Conservation (phyloP, 1,284 basidiomycete species). For the Rhodotorula sp. region DNA sequence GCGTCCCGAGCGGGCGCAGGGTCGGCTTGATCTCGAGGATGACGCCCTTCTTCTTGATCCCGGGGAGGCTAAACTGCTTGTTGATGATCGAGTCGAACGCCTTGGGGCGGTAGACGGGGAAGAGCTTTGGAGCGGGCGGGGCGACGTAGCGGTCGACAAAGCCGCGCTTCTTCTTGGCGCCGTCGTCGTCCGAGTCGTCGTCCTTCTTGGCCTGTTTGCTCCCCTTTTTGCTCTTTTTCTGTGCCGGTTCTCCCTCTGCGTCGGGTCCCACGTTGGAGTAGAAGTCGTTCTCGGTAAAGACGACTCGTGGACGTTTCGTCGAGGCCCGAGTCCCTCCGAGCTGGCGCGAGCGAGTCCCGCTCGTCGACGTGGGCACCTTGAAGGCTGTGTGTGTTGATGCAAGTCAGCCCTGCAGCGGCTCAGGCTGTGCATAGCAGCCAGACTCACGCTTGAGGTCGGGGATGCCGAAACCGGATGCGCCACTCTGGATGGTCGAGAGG, state of each 20-base stretch:
- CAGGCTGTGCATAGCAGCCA: neutral
- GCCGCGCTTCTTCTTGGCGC: constrained; percentile 60
- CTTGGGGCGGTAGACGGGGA: constrained; percentile 80
- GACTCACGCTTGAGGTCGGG: constrained; percentile 34
- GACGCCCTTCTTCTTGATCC: constrained; percentile 76
- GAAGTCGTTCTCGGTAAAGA: constrained; percentile 41
- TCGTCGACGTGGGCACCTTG: constrained; percentile 29
- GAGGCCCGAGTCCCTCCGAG: constrained; percentile 13
- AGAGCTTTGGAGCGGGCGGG: constrained; percentile 49
- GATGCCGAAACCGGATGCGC: constrained; percentile 36
- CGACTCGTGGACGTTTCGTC: constrained; percentile 29
- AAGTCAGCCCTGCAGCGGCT: neutral
- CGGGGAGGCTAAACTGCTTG: constrained; percentile 75
- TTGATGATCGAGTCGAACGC: constrained; percentile 64
- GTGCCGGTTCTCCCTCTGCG: constrained; percentile 7
- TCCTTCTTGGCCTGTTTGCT: constrained; percentile 53
- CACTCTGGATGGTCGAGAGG: constrained; percentile 20
- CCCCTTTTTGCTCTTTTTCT: constrained; percentile 51
- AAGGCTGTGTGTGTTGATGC: constrained; percentile 20
- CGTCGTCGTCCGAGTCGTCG: constrained; percentile 52
- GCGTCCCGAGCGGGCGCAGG: constrained; percentile 78
- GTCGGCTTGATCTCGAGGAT: constrained; percentile 65
- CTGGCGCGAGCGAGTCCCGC: constrained; percentile 13
- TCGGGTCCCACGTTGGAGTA: constrained; percentile 15
- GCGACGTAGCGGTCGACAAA: constrained; percentile 39